Percentiles rank a stretch among this genome's conserved stretches.
Evolutionary conservation across 108 stramenopile genomes (phyloP).

Genomic region (Mediolabrus comicus): DNA sequence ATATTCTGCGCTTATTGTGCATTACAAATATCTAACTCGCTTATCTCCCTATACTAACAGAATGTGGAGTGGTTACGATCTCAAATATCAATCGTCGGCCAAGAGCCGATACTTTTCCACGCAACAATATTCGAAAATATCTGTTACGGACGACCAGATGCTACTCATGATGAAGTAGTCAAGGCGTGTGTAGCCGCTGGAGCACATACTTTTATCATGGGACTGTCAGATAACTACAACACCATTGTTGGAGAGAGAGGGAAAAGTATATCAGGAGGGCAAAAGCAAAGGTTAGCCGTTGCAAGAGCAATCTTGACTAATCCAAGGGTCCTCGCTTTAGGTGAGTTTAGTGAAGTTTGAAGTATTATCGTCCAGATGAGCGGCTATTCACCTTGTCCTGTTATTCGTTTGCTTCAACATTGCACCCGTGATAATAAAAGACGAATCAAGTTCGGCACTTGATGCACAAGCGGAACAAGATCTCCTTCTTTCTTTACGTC

Average conservation of each 20-base stretch:
- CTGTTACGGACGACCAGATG: slow-evolving; percentile 53
- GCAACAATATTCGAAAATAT: slow-evolving; percentile 80
- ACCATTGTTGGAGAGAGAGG: slow-evolving; percentile 75
- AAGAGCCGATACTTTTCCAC: slow-evolving; percentile 84
- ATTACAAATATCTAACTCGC: slow-evolving; percentile 1
- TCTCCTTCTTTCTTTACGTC: slow-evolving; percentile 31
- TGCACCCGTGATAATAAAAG: not conserved
- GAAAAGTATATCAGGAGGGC: slow-evolving; percentile 75
- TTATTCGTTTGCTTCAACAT: not conserved
- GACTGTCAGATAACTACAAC: slow-evolving; percentile 63
- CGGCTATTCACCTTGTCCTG: not conserved
- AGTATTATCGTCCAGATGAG: too few species aligned
- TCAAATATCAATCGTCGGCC: slow-evolving; percentile 74
- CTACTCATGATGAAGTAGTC: slow-evolving; percentile 55
- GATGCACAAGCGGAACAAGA: slow-evolving; percentile 43
- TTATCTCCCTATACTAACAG: not conserved
- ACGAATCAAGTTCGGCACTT: slow-evolving; percentile 42
- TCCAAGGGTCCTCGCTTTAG: slow-evolving; percentile 56
- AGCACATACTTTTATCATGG: slow-evolving; percentile 73
- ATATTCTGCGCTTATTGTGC: not conserved
- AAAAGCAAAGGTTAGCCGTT: slow-evolving; percentile 92
- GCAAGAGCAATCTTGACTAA: slow-evolving; percentile 82
- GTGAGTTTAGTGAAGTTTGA: slow-evolving; percentile 51
- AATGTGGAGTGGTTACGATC: slow-evolving; percentile 55
- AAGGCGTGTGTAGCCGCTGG: slow-evolving; percentile 57